Evolutionary conservation across 148 eudicot species (phyloP).

Genomic region (Simmondsia chinensis): DNA sequence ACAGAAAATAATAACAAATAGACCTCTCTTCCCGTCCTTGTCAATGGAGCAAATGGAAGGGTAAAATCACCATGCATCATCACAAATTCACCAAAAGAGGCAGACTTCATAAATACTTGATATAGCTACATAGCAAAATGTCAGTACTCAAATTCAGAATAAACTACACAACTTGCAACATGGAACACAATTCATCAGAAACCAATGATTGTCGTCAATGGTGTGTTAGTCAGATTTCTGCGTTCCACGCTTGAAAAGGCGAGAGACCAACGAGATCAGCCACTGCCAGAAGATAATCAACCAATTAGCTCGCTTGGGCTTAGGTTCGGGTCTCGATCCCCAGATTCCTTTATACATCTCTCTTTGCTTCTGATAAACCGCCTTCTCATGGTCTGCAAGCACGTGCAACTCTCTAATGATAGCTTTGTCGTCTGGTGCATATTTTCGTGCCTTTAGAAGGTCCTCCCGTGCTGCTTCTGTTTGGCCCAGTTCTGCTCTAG

Average conservation of each 20-base stretch:
- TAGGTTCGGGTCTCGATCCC: slow-evolving; percentile 77
- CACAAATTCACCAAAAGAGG: no score
- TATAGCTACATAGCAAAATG: no score
- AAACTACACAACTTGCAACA: background rate
- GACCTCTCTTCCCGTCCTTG: no score
- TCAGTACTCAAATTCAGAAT: no score
- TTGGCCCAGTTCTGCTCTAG: slow-evolving; percentile 90
- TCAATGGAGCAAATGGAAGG: no score
- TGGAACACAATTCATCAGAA: background rate
- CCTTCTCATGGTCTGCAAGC: slow-evolving; percentile 62
- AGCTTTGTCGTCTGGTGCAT: slow-evolving; percentile 80
- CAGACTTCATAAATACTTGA: no score
- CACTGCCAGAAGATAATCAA: slow-evolving; percentile 64
- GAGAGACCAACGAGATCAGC: slow-evolving; percentile 46
- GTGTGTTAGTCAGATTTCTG: slow-evolving; percentile 35
- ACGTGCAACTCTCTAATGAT: slow-evolving; percentile 54
- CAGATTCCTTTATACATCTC: slow-evolving; percentile 21
- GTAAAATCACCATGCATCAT: no score
- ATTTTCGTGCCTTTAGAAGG: slow-evolving; percentile 73
- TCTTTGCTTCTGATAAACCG: slow-evolving; percentile 22
- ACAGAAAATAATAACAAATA: no score
- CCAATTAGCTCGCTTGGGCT: slow-evolving; percentile 41
- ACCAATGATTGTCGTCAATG: background rate
- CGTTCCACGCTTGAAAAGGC: slow-evolving; percentile 36
- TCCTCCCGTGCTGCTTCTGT: slow-evolving; percentile 89